Conservation (phyloP, 1,284 basidiomycete genomes). For the Prillingera fragicola region DNA sequence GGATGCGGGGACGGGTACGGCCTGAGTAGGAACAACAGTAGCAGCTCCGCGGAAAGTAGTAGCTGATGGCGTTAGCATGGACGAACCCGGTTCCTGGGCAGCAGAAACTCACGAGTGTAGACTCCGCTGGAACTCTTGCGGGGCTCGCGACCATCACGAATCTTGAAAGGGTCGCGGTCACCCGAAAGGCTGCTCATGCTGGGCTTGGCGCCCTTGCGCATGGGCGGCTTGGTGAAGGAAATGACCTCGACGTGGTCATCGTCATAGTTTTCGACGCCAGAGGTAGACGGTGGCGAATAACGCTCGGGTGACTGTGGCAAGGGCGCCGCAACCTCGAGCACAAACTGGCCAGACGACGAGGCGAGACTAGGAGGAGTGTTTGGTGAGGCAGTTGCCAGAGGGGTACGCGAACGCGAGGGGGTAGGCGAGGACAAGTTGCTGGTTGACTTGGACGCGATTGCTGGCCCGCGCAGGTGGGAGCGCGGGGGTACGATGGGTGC, state of each 20-base stretch:
- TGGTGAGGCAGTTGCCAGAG: too few species aligned
- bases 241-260: not conserved
- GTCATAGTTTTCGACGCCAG: not conserved
- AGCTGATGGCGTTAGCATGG: not conserved
- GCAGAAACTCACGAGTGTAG: constrained; percentile 15
- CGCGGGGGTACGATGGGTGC: constrained; percentile 11
- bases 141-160: constrained; percentile 13
- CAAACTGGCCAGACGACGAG: constrained; percentile 5
- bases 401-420: too few species aligned
- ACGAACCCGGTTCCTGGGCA: too few species aligned
- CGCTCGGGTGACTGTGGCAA: not conserved
- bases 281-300: not conserved
- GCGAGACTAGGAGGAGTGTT: not conserved
- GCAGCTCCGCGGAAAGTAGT: too few species aligned
- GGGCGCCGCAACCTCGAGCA: constrained; percentile 13
- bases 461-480: constrained; percentile 16
- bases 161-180: constrained; percentile 14
- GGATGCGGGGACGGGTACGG: too few species aligned
- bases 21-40: too few species aligned
- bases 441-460: too few species aligned
- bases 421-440: too few species aligned
- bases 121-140: constrained; percentile 15
- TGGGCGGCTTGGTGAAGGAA: not conserved
- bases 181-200: not conserved
- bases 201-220: not conserved